Conservation (phyloP, 768 basidiomycete genomes). For the Guyanaporus albipodus region DNA sequence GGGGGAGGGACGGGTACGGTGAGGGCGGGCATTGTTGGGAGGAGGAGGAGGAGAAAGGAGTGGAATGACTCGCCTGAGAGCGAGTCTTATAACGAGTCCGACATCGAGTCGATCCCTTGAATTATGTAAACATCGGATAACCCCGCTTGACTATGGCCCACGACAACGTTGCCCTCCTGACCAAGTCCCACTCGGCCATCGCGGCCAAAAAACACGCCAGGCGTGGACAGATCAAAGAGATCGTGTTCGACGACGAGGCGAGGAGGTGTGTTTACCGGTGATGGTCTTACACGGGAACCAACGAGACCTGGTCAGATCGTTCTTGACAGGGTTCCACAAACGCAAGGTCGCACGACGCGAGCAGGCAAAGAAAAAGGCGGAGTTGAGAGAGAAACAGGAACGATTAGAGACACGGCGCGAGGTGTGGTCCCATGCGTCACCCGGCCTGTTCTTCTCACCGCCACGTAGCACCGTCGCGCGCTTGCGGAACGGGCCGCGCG, state of each 20-base stretch:
- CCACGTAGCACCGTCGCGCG: constrained; percentile 64
- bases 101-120: constrained; percentile 22
- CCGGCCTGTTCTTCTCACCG: constrained; percentile 10
- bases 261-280: constrained; percentile 68
- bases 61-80: constrained; percentile 33
- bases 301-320: no score
- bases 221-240: constrained; percentile 66
- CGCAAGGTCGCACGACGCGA: constrained; percentile 84
- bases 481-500: constrained; percentile 72
- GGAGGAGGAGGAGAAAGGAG: constrained; percentile 19
- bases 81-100: constrained; percentile 30
- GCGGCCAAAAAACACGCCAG: constrained; percentile 66
- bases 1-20: constrained; percentile 11
- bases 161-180: constrained; percentile 54
- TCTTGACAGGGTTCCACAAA: constrained; percentile 91
- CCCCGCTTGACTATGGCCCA: constrained; percentile 28
- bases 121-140: constrained; percentile 26
- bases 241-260: constrained; percentile 85
- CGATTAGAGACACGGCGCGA: constrained; percentile 72
- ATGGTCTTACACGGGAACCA: no score
- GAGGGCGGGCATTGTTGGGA: constrained; percentile 30
- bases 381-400: constrained; percentile 73
- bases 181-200: constrained; percentile 57
- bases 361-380: constrained; percentile 67
- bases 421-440: constrained; percentile 41